phyloP scores from a whole-genome alignment of 2,329 filamentous ascomycete genomes.

The Pestalotiopsis sp. region DNA sequence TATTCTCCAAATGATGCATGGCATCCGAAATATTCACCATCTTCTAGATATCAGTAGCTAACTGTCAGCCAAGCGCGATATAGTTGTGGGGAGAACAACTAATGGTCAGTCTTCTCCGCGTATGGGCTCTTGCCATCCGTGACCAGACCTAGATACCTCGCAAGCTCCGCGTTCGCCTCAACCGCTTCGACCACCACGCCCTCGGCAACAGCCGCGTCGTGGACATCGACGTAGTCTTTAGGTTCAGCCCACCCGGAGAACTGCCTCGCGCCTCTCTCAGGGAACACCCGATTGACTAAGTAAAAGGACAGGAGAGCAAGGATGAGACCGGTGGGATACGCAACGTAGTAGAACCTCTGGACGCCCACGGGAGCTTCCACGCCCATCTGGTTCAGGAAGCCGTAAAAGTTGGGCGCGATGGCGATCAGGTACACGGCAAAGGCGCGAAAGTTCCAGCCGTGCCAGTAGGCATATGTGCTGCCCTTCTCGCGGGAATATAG shows the following conservation, averaged over 20 bases:
- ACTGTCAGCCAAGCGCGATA: too few species aligned
- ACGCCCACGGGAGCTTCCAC: conserved; percentile 35
- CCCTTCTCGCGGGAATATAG: conserved; percentile 25
- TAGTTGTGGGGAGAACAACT: too few species aligned
- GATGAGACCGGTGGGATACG: conserved; percentile 55
- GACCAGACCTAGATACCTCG: neutral
- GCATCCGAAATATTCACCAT: too few species aligned
- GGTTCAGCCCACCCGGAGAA: conserved; percentile 35
- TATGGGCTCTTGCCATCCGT: neutral
- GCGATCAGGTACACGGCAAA: conserved; percentile 34
- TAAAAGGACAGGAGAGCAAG: conserved; percentile 36
- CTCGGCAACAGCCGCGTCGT: conserved; percentile 15
- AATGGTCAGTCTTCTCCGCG: neutral
- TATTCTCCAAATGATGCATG: too few species aligned
- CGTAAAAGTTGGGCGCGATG: conserved; percentile 42
- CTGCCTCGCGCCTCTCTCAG: conserved; percentile 17
- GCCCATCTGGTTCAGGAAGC: conserved; percentile 43
- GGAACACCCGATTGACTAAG: conserved; percentile 19
- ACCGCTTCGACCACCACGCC: neutral
- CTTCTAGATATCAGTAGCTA: too few species aligned
- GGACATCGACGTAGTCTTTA: conserved; percentile 34
- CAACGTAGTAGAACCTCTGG: conserved; percentile 56
- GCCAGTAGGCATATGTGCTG: conserved; percentile 34
- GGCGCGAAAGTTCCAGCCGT: conserved; percentile 37
- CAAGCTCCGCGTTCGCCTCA: neutral